These are phyloP conservation scores for Arachnomyces sp. DNA, from an alignment of 2,329 filamentous ascomycete genomes.

Conservation along the genomic window DNA sequence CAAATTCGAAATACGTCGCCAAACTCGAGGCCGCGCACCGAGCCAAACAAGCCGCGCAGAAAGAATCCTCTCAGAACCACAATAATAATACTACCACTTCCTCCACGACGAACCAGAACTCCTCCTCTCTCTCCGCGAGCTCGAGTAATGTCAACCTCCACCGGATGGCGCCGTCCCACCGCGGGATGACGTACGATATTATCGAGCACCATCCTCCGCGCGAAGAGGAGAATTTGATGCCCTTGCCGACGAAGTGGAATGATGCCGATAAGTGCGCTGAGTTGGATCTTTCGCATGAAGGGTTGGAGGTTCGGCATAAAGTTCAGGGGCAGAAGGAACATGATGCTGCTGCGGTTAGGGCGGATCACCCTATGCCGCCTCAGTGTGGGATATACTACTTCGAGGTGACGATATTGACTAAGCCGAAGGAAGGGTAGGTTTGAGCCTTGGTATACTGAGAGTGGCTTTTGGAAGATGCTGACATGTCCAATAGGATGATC, in stretches of 20 bases:
- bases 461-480: slow-evolving; percentile 27
- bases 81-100: slow-evolving; percentile 5
- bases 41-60: slow-evolving; percentile 47
- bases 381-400: slow-evolving; percentile 94
- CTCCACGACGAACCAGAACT: slow-evolving; percentile 37
- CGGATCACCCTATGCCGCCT: slow-evolving; percentile 77
- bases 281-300: slow-evolving; percentile 66
- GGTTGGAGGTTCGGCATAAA: slow-evolving; percentile 59
- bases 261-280: slow-evolving; percentile 63
- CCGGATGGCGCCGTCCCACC: slow-evolving; percentile 55
- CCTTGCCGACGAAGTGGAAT: slow-evolving; percentile 76
- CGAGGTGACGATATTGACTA: slow-evolving; percentile 61
- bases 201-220: slow-evolving; percentile 61
- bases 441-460: neutral
- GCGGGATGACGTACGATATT: slow-evolving; percentile 74
- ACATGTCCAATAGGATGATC: slow-evolving; percentile 25
- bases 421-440: slow-evolving; percentile 58
- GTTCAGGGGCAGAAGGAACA: slow-evolving; percentile 53
- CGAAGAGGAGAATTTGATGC: slow-evolving; percentile 56
- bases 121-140: slow-evolving; percentile 41
- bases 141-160: slow-evolving; percentile 51
- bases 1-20: slow-evolving; percentile 67
- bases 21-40: slow-evolving; percentile 63
- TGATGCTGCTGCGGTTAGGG: slow-evolving; percentile 73
- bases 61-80: slow-evolving; percentile 38